phyloP scores from a whole-genome alignment of 2,329 filamentous ascomycete species.

The Colletotrichum karsti region DNA sequence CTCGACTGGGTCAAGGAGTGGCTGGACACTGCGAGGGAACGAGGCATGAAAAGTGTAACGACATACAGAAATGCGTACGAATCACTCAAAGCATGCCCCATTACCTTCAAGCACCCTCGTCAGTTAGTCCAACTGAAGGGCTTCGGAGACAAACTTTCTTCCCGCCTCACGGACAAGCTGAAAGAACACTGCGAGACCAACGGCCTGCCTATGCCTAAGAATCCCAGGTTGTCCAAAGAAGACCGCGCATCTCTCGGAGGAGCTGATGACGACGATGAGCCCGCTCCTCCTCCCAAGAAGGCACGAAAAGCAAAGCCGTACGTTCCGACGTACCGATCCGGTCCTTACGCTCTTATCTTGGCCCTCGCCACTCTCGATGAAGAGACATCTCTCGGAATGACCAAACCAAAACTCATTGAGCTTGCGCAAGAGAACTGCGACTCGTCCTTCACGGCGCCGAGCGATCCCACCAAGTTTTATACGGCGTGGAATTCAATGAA shows the following conservation, averaged over 20 bases:
- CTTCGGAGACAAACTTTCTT: slow-evolving; percentile 76
- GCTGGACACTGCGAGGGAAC: slow-evolving; percentile 74
- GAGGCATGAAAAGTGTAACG: slow-evolving; percentile 74
- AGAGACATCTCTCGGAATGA: slow-evolving; percentile 63
- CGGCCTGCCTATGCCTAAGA: slow-evolving; percentile 73
- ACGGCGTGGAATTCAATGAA: slow-evolving; percentile 89
- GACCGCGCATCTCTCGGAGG: slow-evolving; percentile 40
- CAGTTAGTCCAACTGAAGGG: slow-evolving; percentile 78
- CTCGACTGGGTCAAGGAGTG: slow-evolving; percentile 81
- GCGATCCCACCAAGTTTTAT: slow-evolving; percentile 74
- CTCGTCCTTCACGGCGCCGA: slow-evolving; percentile 74
- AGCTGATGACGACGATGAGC: slow-evolving; percentile 44
- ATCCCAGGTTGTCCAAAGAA: slow-evolving; percentile 50
- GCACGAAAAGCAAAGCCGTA: slow-evolving; percentile 70
- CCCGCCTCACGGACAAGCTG: slow-evolving; percentile 70
- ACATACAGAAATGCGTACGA: slow-evolving; percentile 81
- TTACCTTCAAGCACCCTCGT: slow-evolving; percentile 75
- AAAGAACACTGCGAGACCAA: slow-evolving; percentile 71
- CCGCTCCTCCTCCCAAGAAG: slow-evolving; percentile 62
- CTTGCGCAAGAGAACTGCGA: slow-evolving; percentile 77
- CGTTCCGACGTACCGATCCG: slow-evolving; percentile 76
- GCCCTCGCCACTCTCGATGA: slow-evolving; percentile 70
- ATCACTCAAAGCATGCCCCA: slow-evolving; percentile 78
- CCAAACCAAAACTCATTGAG: slow-evolving; percentile 74
- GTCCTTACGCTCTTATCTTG: slow-evolving; percentile 76